Base-by-base conservation (phyloP, 306 rosid genomes). In the Cajanus cajan region DNA sequence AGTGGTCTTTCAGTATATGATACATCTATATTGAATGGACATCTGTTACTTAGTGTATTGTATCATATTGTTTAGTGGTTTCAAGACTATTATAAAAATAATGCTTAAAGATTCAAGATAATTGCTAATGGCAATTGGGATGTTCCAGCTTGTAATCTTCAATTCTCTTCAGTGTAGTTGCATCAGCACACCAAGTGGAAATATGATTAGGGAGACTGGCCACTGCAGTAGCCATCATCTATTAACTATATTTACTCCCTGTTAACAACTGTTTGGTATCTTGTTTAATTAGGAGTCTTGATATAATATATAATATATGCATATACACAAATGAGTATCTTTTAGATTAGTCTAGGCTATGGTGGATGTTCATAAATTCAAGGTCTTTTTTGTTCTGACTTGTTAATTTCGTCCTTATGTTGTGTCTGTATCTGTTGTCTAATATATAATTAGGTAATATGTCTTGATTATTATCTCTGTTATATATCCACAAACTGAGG, bases 231-330 rank as follows among this genome's bases (percentile, higher is more conserved):
- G 39, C 52, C 31, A 59, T 54, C 67, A 10, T 19, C 18, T 31
- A 33, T 58, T 58, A 15, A 34, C 67, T 73, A 34, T 18, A 13
- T 28, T 13, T 40, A 1, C 9, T 5, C 41, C 41, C 40, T 58
- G 4, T 58, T 25, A 25, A 24, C 40, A 14, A 14, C 41, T 50
- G 21, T 12, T 7, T 81, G 33, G 64, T 75, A 52, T 65, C 34
- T 80, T 69, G 77, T 79, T 79, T 50, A 44, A 62, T 64, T 82
- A 51, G 77, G 77, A 51, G 71, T 50, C 78, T 69, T 25, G 70
- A 14, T 43, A 11, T 21, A 54, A 5, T 55, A 22, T 33, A 14
- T 43, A 11, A 10, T 22, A 5, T 55, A 22, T 33, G 5, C 11
- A 22, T 55, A 4, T 22, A 7, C n/a, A 4, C 12, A 12, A 8